phyloP scores from a whole-genome alignment of 208 protist species.

The Leishmania turanica region DNA sequence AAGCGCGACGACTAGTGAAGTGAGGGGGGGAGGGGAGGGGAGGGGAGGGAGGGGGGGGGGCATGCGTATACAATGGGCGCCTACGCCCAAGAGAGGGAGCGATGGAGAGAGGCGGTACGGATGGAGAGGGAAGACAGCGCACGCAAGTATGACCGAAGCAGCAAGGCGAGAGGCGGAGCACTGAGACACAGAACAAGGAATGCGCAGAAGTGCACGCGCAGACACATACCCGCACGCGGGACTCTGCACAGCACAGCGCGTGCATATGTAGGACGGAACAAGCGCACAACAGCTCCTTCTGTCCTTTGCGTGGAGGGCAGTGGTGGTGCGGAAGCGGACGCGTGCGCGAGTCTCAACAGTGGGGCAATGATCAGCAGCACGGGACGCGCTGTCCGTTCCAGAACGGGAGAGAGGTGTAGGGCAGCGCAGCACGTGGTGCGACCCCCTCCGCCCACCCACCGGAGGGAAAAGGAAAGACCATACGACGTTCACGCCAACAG shows the following conservation, averaged over 20 bases:
- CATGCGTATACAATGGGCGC: too few species aligned
- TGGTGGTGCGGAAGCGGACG: not conserved
- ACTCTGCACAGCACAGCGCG: not conserved
- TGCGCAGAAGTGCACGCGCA: not conserved
- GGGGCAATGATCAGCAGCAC: too few species aligned
- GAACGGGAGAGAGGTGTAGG: too few species aligned
- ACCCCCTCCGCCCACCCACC: too few species aligned
- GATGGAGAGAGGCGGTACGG: too few species aligned
- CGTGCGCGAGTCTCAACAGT: not conserved
- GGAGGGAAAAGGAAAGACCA: too few species aligned
- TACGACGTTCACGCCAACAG: too few species aligned
- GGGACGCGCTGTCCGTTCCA: too few species aligned
- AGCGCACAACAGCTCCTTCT: not conserved
- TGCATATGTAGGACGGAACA: not conserved
- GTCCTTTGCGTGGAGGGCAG: not conserved
- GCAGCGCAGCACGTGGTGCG: too few species aligned
- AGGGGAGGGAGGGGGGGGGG: too few species aligned
- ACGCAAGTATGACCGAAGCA: not conserved
- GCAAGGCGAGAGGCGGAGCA: not conserved
- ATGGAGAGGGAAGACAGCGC: not conserved
- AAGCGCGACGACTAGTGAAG: not conserved
- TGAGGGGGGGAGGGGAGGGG: too few species aligned
- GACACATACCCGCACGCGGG: not conserved
- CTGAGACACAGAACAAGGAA: not conserved
- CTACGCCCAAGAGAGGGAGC: not conserved